Conservation (phyloP, 1,284 basidiomycete species). For the Stygiomarasmius scandens region DNA sequence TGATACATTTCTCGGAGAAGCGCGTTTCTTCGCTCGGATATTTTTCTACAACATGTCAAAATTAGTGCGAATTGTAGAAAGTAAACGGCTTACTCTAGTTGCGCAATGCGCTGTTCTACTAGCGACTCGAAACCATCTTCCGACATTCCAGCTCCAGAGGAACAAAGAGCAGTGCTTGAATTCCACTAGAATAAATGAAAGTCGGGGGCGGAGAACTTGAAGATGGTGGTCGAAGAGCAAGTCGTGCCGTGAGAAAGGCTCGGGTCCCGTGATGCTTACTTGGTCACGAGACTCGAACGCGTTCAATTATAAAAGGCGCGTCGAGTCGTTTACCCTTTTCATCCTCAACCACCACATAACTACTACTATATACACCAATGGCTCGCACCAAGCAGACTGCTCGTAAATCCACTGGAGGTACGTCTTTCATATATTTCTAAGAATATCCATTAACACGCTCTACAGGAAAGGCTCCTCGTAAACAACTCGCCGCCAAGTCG, state of each 20-base stretch:
- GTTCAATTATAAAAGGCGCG: neutral
- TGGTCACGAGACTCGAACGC: neutral
- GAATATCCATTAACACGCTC: constrained; percentile 12
- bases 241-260: neutral
- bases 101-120: constrained; percentile 38
- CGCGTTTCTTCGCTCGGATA: constrained; percentile 63
- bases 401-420: constrained; percentile 66
- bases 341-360: neutral
- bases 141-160: constrained; percentile 5
- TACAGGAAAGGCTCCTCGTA: constrained; percentile 57
- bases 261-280: neutral
- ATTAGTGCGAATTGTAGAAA: constrained; percentile 10
- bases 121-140: constrained; percentile 18
- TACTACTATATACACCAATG: constrained; percentile 22
- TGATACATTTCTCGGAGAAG: constrained; percentile 69
- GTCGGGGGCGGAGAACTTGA: neutral
- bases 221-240: neutral
- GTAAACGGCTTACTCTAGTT: constrained; percentile 33
- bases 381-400: constrained; percentile 52
- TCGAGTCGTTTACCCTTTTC: neutral
- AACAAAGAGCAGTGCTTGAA: too few species aligned
- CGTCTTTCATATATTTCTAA: constrained; percentile 27
- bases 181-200: too few species aligned
- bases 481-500: constrained; percentile 67
- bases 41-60: constrained; percentile 43